Percentiles rank a stretch among this genome's conserved stretches.
Evolutionary conservation across 2,329 filamentous ascomycete species (phyloP).

Genomic region (Shiraia sp.): DNA sequence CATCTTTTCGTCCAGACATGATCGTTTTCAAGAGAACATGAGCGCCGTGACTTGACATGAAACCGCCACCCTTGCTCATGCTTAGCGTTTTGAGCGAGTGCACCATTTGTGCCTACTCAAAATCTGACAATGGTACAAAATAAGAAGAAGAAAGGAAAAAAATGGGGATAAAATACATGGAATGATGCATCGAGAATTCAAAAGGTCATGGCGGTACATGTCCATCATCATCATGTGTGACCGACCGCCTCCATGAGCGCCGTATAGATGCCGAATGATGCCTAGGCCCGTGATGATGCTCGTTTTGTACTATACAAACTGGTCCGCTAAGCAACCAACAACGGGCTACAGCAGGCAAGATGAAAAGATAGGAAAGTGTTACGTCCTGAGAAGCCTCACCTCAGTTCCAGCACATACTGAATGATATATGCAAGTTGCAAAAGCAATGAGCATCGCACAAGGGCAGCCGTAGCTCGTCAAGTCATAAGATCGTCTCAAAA

Average conservation of each 20-base stretch:
- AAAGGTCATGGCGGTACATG: constrained; percentile 3
- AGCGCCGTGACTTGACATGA: constrained; percentile 1
- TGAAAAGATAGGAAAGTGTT: constrained; percentile 32
- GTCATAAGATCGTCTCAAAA: constrained; percentile 56
- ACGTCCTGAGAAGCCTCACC: constrained; percentile 21
- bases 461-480: constrained; percentile 53
- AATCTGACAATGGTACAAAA: constrained; percentile 18
- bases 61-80: constrained; percentile 9
- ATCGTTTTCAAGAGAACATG: neutral
- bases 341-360: constrained; percentile 27
- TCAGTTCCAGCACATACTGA: constrained; percentile 25
- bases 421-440: constrained; percentile 11
- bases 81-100: constrained; percentile 16
- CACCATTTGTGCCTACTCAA: constrained; percentile 17
- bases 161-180: constrained; percentile 14
- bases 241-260: constrained; percentile 27
- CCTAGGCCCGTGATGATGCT: constrained; percentile 39
- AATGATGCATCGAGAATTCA: neutral
- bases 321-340: constrained; percentile 23
- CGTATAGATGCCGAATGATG: constrained; percentile 34
- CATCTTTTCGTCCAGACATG: constrained; percentile 1
- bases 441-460: constrained; percentile 21
- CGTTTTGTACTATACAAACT: constrained; percentile 43
- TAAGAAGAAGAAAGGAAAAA: constrained; percentile 20
- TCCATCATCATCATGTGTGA: constrained; percentile 8